Evolutionary conservation across 208 protist species (phyloP).

Genomic region (Wallacemonas sp.): DNA sequence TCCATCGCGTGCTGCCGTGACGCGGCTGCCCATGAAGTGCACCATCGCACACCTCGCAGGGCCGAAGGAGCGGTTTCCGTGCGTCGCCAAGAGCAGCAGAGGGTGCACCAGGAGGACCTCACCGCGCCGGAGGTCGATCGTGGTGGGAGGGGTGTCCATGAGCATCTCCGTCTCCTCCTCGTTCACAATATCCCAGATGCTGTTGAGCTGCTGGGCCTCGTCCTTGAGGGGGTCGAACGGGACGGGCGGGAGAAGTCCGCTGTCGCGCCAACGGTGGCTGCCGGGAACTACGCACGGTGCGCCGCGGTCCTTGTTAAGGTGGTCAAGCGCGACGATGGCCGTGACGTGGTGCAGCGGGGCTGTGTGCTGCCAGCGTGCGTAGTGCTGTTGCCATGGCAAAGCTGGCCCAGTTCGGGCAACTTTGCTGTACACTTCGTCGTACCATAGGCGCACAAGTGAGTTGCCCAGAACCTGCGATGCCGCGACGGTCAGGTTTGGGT

Average conservation of each 20-base stretch:
- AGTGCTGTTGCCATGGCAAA: slow-evolving; percentile 86
- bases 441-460: slow-evolving; percentile 74
- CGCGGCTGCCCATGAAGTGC: slow-evolving; percentile 75
- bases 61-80: slow-evolving; percentile 74
- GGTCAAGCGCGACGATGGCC: slow-evolving; percentile 77
- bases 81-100: slow-evolving; percentile 71
- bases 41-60: slow-evolving; percentile 57
- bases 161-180: slow-evolving; percentile 79
- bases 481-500: slow-evolving; percentile 75
- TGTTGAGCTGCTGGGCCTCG: slow-evolving; percentile 75
- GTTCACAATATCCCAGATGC: slow-evolving; percentile 79
- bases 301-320: slow-evolving; percentile 78
- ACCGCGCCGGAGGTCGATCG: slow-evolving; percentile 68
- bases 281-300: slow-evolving; percentile 80
- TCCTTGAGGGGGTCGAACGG: slow-evolving; percentile 66
- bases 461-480: slow-evolving; percentile 82
- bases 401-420: slow-evolving; percentile 62
- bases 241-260: slow-evolving; percentile 59
- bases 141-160: slow-evolving; percentile 78
- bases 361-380: slow-evolving; percentile 77
- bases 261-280: slow-evolving; percentile 81
- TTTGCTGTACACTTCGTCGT: slow-evolving; percentile 87
- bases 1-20: slow-evolving; percentile 47
- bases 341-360: slow-evolving; percentile 69
- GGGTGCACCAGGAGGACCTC: slow-evolving; percentile 83